Evolutionary conservation across 2,329 filamentous ascomycete species (phyloP).

Genomic region (Hypomyces rosellus): DNA sequence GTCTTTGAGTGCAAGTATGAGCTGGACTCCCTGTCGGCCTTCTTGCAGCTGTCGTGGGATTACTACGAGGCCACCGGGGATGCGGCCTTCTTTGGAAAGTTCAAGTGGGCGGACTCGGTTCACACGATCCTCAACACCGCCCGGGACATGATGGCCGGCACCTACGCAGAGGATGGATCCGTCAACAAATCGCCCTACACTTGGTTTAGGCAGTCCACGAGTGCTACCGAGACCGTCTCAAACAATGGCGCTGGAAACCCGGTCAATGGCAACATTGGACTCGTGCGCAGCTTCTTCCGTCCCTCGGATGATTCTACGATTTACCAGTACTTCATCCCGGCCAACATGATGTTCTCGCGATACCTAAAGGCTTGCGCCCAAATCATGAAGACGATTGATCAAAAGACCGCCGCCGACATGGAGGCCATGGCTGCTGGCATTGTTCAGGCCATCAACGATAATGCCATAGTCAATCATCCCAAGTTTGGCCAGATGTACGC

Average conservation of each 20-base stretch:
- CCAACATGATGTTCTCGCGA: slow-evolving; percentile 76
- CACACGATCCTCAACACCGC: slow-evolving; percentile 63
- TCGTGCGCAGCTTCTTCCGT: slow-evolving; percentile 82
- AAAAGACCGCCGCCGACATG: slow-evolving; percentile 55
- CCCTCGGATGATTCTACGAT: slow-evolving; percentile 85
- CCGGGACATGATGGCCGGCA: slow-evolving; percentile 63
- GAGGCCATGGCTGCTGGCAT: slow-evolving; percentile 49
- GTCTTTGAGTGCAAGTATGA: slow-evolving; percentile 98
- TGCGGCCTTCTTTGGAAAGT: slow-evolving; percentile 63
- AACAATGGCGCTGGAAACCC: slow-evolving; percentile 76
- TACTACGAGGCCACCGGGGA: slow-evolving; percentile 72
- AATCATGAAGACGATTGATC: slow-evolving; percentile 38
- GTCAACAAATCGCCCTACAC: slow-evolving; percentile 60
- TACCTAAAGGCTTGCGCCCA: slow-evolving; percentile 48
- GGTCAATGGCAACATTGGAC: slow-evolving; percentile 68
- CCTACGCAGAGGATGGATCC: slow-evolving; percentile 57
- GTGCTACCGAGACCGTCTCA: slow-evolving; percentile 73
- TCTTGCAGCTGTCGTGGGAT: slow-evolving; percentile 73
- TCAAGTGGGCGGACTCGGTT: slow-evolving; percentile 67
- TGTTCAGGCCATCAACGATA: slow-evolving; percentile 58
- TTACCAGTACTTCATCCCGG: slow-evolving; percentile 80
- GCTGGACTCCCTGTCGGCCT: slow-evolving; percentile 82
- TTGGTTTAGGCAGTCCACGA: slow-evolving; percentile 66
- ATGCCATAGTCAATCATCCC: slow-evolving; percentile 59
- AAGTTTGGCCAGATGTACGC: slow-evolving; percentile 61